Evolutionary conservation across 2,329 filamentous ascomycete genomes (phyloP).

Genomic region (Diaporthe citri): DNA sequence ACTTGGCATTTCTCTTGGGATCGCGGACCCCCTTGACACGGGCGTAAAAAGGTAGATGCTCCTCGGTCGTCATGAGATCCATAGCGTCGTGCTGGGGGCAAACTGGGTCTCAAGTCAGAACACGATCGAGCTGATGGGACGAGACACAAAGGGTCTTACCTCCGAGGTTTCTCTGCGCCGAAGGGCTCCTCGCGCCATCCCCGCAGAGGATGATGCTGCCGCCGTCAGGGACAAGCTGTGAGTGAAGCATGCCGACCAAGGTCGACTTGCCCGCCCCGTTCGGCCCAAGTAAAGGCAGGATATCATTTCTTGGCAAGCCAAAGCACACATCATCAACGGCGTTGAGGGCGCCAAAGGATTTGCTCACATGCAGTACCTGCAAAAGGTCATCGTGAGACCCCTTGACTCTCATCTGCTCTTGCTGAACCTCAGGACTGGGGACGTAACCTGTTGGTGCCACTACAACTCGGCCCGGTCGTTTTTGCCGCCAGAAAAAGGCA

Average conservation of each 20-base stretch:
- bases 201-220: not conserved
- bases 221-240: not conserved
- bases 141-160: not conserved
- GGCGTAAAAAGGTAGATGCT: not conserved
- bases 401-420: constrained; percentile 6
- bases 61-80: not conserved
- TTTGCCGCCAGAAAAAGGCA: not conserved
- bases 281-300: not conserved
- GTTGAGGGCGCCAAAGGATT: not conserved
- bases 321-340: not conserved
- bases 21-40: not conserved
- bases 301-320: not conserved
- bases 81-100: not conserved
- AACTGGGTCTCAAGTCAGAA: not conserved
- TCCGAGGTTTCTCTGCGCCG: not conserved
- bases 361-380: constrained; percentile 12
- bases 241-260: not conserved
- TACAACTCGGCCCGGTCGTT: not conserved
- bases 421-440: not conserved
- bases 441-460: not conserved
- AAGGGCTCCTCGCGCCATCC: not conserved
- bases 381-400: not conserved
- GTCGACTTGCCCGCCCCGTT: constrained; percentile 3
- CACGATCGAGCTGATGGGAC: accelerated
- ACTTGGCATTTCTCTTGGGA: not conserved